Evolutionary conservation across 495 filamentous ascomycete genomes (phyloP), one percentile per base, ranked within the genome.

Genomic region (Talaromyces borbonicus): DNA sequence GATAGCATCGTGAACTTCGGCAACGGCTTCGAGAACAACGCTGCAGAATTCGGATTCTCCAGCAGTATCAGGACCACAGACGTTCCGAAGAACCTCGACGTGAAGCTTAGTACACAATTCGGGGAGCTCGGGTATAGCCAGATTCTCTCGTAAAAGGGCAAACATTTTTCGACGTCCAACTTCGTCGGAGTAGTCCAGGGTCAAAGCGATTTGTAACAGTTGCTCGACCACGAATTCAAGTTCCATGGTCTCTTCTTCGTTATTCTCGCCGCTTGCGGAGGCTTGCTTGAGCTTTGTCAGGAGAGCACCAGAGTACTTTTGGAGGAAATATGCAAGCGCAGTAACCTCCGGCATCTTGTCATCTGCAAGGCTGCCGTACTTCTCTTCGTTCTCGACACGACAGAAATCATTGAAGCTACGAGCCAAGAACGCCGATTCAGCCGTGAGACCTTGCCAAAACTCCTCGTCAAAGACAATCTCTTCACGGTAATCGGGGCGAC

Each of bases 271-370:
- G 14, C 62, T 59, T 22, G 77, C 78, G 15, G 66, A 62, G 23
- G 67, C 62, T n/a, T 67, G 60, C 47, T 75, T 67, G 47, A 90
- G 73, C 30, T 73, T 73, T 41, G 88, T 75, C 41, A 95, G 69
- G 5, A 97, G 72, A 12, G 76, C 74, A 49, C 84, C 81, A 53
- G 88, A 72, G 55, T 95, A 86, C 18, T 79, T 78, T 52, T 89
- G 75, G 2, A 97, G 72, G 59, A 82, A 84, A 55, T 83, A 86
- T 8, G 86, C 90, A 5, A 97, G 75, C 42, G 84, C 85, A 8
- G 85, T 95, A 20, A 96, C 87, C 64, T 93, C 90, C 0, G 93
- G 93, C 64, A 99, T 80, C 60, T 95, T 96, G 55, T 93, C 88
- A 53, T 95, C 90, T 9, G 84, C 68, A 12, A 92, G 65, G 11